Evolutionary conservation across 257 asterid genomes (phyloP), one percentile per base, ranked within the genome.

Genomic region (Solanum peruvianum): DNA sequence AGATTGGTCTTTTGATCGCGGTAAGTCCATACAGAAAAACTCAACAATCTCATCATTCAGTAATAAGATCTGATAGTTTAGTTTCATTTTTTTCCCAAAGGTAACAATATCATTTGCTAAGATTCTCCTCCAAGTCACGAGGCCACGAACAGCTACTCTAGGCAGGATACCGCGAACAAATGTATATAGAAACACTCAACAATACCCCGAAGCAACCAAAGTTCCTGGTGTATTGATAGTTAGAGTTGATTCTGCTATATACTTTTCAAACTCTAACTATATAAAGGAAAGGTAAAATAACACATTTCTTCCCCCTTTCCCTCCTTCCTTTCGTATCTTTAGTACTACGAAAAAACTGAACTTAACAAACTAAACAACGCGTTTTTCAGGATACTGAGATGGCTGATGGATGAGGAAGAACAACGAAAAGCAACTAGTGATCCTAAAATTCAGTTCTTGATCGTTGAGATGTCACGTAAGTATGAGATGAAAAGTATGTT

Each of bases 181-280:
- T 89, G 98, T 96, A 39, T 96, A 94, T 77, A 92, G 99, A 87
- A 96, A 96, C 82, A 91, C 90, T 20, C 93, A 90, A 42, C 99
- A 96, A 89, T 96, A 96, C 89, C 98, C 98, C 0, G 98, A 95
- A 90, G 98, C 98, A 47, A 91, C 90, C 5, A 92, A 90, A 87
- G 94, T 95, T 66, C 93, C 96, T 0, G 95, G 98, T 25, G 92
- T 96, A 70, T 89, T 96, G 10, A 96, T 96, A 35, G 90, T 96
- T 66, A 91, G 99, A 83, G 94, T 96, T 27, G 99, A 96, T 86
- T 96, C 99, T n/a, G 98, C 99, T 13, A 96, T 96, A 72, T 96
- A 95, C 94, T 95, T 96, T 84, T 96, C 99, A 18, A 96, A 96
- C 90, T 96, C 98, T 25, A 96, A 96, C 90, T 96, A 96, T 29